Evolutionary conservation across 2,329 filamentous ascomycete species (phyloP), one percentile per base, ranked within the genome.

Genomic region (Chaetomiaceae sp.): DNA sequence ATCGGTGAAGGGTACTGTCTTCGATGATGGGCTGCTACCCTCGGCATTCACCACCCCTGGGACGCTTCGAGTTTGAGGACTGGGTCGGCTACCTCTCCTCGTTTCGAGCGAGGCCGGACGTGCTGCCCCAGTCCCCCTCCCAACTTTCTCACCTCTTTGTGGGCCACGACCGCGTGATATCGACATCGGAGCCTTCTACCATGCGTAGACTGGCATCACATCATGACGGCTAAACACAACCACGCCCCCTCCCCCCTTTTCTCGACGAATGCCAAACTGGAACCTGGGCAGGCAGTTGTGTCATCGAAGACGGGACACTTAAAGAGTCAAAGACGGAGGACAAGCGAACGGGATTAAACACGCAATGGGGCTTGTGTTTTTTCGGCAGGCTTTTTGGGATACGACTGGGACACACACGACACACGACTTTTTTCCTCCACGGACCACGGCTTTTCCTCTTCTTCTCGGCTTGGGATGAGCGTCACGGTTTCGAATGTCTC

Each of bases 1-100:
- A 73, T 59, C 70, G 75, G 62, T 81, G 76, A 81, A 79, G 59
- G 33, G 68, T 78, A 16, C 54, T 73, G 73, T 78, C 76, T 77
- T 76, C 70, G 72, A 66, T 68, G 65, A 69, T 68, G 64, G 72
- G 71, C 58, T 73, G 66, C 63, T 68, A 63, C 59, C 63, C 67
- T 54, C 70, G 70, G 68, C 68, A 64, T 61, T 65, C 60, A 55
- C 67, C 69, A 25, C 67, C 68, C 42, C 62, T 79, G 59, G 61
- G 63, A 55, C 61, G 55, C 51, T 79, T 78, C 59, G 64, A 68
- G 50, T 68, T 77, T 51, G 56, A 66, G 54, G 65, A 67, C 46
- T 79, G 77, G 76, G 62, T 75, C 55, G 61, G 61, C 34, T 77
- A 76, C 58, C 71, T 79, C 54, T 75, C 72, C 64, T 75, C 75